These are phyloP conservation scores for Penicillium flavigenum DNA, from an alignment of 495 filamentous ascomycete genomes.

Conservation along the genomic window DNA sequence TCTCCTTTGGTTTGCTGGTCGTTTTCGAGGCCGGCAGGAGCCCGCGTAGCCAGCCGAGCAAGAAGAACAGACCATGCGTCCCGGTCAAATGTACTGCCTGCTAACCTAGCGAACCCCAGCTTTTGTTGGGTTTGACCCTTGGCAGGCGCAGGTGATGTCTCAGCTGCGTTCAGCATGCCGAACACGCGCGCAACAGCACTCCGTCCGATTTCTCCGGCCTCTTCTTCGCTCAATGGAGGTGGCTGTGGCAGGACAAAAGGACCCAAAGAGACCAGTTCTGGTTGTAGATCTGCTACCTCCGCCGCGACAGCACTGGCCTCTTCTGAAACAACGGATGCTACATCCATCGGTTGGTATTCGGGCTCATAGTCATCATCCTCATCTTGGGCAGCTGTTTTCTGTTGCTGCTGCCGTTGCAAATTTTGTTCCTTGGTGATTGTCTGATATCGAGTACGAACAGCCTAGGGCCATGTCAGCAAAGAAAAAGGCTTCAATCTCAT, in stretches of 20 bases:
- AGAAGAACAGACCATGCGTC: constrained; percentile 91
- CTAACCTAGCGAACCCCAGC: constrained; percentile 75
- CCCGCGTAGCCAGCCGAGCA: constrained; percentile 79
- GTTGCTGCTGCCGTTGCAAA: constrained; percentile 37
- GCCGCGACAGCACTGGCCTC: constrained; percentile 65
- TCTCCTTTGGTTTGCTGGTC: constrained; percentile 34
- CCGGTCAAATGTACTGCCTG: constrained; percentile 79
- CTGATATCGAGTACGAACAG: constrained; percentile 50
- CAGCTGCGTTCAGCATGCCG: constrained; percentile 66
- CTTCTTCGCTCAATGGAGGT: constrained; percentile 64
- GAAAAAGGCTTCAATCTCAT: not conserved
- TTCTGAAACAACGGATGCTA: constrained; percentile 69
- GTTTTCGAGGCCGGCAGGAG: constrained; percentile 64
- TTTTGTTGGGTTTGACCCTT: constrained; percentile 41
- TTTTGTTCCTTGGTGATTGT: constrained; percentile 44
- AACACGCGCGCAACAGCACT: constrained; percentile 74
- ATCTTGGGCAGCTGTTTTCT: constrained; percentile 56
- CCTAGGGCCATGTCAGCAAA: constrained; percentile 35
- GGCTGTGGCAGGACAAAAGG: constrained; percentile 80
- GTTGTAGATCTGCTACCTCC: constrained; percentile 49
- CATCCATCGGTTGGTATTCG: constrained; percentile 71
- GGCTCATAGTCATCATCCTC: constrained; percentile 91
- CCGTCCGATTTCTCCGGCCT: constrained; percentile 65
- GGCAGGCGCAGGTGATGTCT: constrained; percentile 57
- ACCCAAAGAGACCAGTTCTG: constrained; percentile 58